Evolutionary conservation across 1,139 yeast genomes (phyloP).

Genomic region (Diutina neorugosa): DNA sequence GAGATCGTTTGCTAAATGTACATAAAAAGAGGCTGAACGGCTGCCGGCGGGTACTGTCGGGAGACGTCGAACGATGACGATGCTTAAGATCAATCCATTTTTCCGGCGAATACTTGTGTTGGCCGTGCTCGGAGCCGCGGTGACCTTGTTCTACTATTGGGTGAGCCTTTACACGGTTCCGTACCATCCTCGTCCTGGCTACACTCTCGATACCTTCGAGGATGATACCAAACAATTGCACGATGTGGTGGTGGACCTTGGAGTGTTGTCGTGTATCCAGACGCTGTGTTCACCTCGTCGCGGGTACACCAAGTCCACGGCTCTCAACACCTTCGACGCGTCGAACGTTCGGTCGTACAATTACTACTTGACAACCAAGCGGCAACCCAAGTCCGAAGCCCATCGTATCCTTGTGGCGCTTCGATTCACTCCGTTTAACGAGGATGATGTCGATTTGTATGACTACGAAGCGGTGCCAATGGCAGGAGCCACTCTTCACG

Average conservation of each 20-base stretch:
- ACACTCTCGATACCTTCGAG: not conserved
- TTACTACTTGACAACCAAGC: constrained; percentile 10
- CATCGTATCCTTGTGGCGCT: constrained; percentile 10
- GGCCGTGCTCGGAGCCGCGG: not conserved
- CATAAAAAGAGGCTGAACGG: not conserved
- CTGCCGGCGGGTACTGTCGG: not conserved
- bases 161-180: not conserved
- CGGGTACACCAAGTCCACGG: not conserved
- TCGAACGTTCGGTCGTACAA: constrained; percentile 5
- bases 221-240: not conserved
- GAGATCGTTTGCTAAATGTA: not conserved
- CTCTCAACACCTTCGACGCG: not conserved
- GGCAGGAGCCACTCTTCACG: not conserved
- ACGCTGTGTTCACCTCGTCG: not conserved
- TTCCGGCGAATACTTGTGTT: not conserved
- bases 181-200: not conserved
- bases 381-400: constrained; percentile 8
- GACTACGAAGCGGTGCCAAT: not conserved
- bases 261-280: not conserved
- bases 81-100: not conserved
- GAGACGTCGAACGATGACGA: not conserved
- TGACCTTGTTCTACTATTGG: not conserved
- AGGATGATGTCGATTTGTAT: not conserved
- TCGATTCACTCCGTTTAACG: constrained; percentile 6
- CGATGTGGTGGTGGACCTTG: not conserved